Percentiles rank a stretch among this genome's conserved stretches.
These are phyloP conservation scores for Grosmannia clavigera DNA, from an alignment of 2,329 filamentous ascomycete species.

Conservation along the genomic window DNA sequence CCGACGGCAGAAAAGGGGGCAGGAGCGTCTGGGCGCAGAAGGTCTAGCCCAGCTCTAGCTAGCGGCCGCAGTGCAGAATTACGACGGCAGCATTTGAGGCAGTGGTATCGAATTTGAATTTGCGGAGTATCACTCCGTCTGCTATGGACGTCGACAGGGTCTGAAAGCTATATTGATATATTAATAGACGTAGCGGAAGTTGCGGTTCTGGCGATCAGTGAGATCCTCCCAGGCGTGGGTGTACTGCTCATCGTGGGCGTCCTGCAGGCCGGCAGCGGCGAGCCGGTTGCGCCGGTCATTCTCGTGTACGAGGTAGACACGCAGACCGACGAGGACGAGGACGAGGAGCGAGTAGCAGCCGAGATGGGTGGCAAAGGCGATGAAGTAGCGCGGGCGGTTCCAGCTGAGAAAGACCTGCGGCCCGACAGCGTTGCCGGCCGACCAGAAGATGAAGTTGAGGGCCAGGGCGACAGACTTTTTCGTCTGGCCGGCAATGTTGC, in stretches of 20 bases:
- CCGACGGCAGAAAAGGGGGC: not conserved
- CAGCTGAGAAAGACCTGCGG: conserved; percentile 51
- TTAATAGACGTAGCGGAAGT: conserved; percentile 42
- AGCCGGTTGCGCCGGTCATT: conserved; percentile 46
- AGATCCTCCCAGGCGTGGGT: conserved; percentile 49
- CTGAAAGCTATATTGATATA: too few species aligned
- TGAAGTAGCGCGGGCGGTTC: conserved; percentile 54
- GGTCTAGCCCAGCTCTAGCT: not conserved
- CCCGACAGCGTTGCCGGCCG: conserved; percentile 27
- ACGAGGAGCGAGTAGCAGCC: conserved; percentile 54
- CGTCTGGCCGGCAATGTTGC: conserved; percentile 61
- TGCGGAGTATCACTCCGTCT: too few species aligned
- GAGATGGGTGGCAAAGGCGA: conserved; percentile 56
- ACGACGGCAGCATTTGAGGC: too few species aligned
- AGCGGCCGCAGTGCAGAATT: not conserved
- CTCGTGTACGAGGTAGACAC: conserved; percentile 42
- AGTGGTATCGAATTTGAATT: not conserved
- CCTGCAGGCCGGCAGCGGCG: conserved; percentile 26
- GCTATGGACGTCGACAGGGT: too few species aligned
- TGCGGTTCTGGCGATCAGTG: conserved; percentile 48
- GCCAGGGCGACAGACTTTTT: conserved; percentile 60
- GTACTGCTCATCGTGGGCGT: conserved; percentile 27
- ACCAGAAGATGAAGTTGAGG: conserved; percentile 59
- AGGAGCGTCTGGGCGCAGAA: not conserved
- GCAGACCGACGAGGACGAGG: conserved; percentile 41